Base-by-base conservation (phyloP, 148 eudicot genomes). In the Talinum fruticosum region DNA sequence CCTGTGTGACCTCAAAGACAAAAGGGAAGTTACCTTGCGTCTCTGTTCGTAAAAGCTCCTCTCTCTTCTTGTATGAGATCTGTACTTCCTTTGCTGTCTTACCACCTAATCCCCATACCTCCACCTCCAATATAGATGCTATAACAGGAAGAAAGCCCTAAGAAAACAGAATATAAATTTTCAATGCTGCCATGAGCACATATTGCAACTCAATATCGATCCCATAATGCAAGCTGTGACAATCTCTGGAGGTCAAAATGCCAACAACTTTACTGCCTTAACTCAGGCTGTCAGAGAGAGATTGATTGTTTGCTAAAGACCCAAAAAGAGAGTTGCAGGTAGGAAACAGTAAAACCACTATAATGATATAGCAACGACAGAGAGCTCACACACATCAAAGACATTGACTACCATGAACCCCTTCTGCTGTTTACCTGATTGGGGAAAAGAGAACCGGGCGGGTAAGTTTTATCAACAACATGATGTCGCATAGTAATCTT, bases 101-200 rank as follows among this genome's bases (percentile, higher is more conserved):
- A 34, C 97, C 98, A 26, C 94, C 98, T 30, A 94, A 76, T 80
- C 98, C 98, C 97, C 96, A 94, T 32, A 88, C 96, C 78, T 89
- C 97, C 74, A 94, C 97, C 12, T 92, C 89, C 41, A 85, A 41
- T 64, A 94, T 81, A 33, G 85, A 51, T 73, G 91, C 93, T 83
- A 92, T 93, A 66, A 66, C 47, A 4, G 97, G 93, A 70, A 94
- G 85, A 86, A 73, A 94, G 36, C 98, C 97, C 97, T 94, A 62
- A 64, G 41, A 81, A 61, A 65, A 64, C 47, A 37, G 72, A 28
- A n/a, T 12, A 57, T 73, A 45, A 64, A 64, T 57, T 45, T 36
- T 30, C 24, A 61, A 19, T 62, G 28, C 4, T 62, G 10, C 29
- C 30, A 62, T 28, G 66, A 62, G 28, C 13, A 62, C 8, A 28